These are phyloP conservation scores for Gossypium mustelinum DNA, from an alignment of 345 rosid genomes.

Conservation along the genomic window DNA sequence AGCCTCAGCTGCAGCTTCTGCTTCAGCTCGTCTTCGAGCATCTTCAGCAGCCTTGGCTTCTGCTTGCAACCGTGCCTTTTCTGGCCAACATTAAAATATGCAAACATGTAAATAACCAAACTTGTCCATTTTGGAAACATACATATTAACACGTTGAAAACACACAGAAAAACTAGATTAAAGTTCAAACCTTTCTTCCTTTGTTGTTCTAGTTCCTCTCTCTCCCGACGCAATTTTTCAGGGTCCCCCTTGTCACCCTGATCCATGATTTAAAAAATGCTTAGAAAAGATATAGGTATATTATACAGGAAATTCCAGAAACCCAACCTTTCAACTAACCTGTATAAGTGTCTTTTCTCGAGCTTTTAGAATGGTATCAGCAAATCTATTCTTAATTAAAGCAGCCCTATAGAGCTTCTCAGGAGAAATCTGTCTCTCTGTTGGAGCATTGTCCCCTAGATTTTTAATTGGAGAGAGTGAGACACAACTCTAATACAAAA, in stretches of 20 bases:
- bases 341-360: slow-evolving; percentile 80
- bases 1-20: slow-evolving; percentile 79
- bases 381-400: slow-evolving; percentile 70
- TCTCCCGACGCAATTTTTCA: slow-evolving; percentile 70
- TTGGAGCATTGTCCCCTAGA: slow-evolving; percentile 69
- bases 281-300: background rate
- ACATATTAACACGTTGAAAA: background rate
- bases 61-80: slow-evolving; percentile 87
- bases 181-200: slow-evolving; percentile 60
- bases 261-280: background rate
- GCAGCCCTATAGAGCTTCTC: slow-evolving; percentile 87
- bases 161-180: background rate
- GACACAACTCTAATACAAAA: slow-evolving; percentile 29
- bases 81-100: slow-evolving; percentile 34
- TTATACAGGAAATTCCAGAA: background rate
- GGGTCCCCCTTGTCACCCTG: slow-evolving; percentile 78
- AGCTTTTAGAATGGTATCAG: slow-evolving; percentile 91
- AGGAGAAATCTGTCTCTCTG: slow-evolving; percentile 66
- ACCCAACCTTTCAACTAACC: slow-evolving; percentile 36
- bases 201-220: slow-evolving; percentile 80
- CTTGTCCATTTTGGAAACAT: background rate
- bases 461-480: slow-evolving; percentile 34
- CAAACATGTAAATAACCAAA: background rate
- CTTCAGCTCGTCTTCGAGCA: slow-evolving; percentile 78
- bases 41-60: slow-evolving; percentile 94